A percentile compares a stretch with the other conserved stretches of the same genome.
Evolutionary conservation across 768 basidiomycete genomes (phyloP).

Genomic region (Hericium erinaceus): DNA sequence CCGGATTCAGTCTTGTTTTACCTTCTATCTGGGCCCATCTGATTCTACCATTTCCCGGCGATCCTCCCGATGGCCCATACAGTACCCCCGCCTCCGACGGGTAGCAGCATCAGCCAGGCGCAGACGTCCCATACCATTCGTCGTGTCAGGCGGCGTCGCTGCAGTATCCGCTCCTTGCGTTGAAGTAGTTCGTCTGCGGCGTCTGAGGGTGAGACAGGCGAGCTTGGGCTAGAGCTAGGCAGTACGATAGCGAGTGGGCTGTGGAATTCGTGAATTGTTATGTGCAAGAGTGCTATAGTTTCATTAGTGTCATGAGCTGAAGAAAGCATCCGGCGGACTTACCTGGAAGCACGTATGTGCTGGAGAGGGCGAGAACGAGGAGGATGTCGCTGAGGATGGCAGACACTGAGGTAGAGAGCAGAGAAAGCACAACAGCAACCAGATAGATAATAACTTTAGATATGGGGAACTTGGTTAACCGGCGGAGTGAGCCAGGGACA

Average conservation of each 20-base stretch:
- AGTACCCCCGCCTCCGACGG: slow-evolving; percentile 45
- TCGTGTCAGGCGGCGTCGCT: slow-evolving; percentile 60
- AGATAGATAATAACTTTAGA: slow-evolving; percentile 35
- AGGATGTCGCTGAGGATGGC: slow-evolving; percentile 37
- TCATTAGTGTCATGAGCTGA: not conserved
- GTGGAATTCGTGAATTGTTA: slow-evolving; percentile 76
- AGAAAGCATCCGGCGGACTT: slow-evolving; percentile 8
- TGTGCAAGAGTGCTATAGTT: slow-evolving; percentile 56
- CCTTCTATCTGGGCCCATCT: not conserved
- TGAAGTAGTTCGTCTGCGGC: slow-evolving; percentile 65
- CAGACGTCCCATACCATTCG: slow-evolving; percentile 80
- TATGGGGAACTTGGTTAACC: slow-evolving; percentile 32
- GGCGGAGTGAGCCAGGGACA: slow-evolving; percentile 34
- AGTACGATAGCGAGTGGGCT: slow-evolving; percentile 79
- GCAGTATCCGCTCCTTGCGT: slow-evolving; percentile 79
- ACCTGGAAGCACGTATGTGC: slow-evolving; percentile 61
- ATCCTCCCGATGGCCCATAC: slow-evolving; percentile 51
- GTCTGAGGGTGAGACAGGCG: slow-evolving; percentile 21
- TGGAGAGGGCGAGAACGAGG: slow-evolving; percentile 40
- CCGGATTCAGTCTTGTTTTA: not conserved
- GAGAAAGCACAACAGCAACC: slow-evolving; percentile 33
- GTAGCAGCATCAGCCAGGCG: slow-evolving; percentile 65
- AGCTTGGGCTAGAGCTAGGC: slow-evolving; percentile 26
- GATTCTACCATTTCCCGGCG: slow-evolving; percentile 39
- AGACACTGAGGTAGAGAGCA: slow-evolving; percentile 32